Base-by-base conservation (phyloP, 2,329 filamentous ascomycete genomes). In the Stachybotrys chartarum region DNA sequence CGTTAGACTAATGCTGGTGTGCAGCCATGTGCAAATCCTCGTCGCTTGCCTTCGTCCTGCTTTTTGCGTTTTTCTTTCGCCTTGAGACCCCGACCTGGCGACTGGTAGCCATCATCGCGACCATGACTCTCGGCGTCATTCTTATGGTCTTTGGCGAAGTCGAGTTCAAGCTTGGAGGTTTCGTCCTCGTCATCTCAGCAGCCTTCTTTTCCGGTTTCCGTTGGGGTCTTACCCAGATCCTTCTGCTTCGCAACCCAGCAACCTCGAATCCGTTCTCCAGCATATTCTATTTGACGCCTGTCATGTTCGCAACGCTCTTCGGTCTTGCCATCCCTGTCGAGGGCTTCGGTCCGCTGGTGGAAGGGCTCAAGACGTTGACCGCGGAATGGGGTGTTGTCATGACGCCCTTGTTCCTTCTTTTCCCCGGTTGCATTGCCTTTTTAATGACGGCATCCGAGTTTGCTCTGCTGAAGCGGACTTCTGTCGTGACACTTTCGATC, bases 141-240 rank as follows among this genome's bases (percentile, higher is more conserved):
- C 95, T 97, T 85, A 99, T 99, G 94, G 94, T 97, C 0, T 91
- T 91, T 6, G 94, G 93, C 58, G 94, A 99, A 73, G 86, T 95
- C 44, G 86, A 91, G 52, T 99, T 99, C 73, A 85, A 91, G 63
- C 78, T 87, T 0, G 79, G 90, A 32, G 94, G 94, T 47, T 99
- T 99, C 71, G 73, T 91, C 50, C 86, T 99, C 60, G 89, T 97
- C 73, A 97, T 99, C 71, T 86, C 87, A 0, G 92, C 94, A 12
- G 90, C 91, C 53, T 94, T 96, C 74, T 96, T 96, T 69, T 96
- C 91, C 1, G 94, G 94, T 54, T 96, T 99, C 75, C 87, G 94
- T 64, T 99, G 94, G 94, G 90, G 85, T n/a, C 77, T 99, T n/a
- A 97, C 94, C 0, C 94, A 99, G 69, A 96, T 99, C 57, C 83